A percentile compares a stretch with the other conserved stretches of the same genome.
These are phyloP conservation scores for Sindora glabra DNA, from an alignment of 306 rosid genomes.

Conservation along the genomic window DNA sequence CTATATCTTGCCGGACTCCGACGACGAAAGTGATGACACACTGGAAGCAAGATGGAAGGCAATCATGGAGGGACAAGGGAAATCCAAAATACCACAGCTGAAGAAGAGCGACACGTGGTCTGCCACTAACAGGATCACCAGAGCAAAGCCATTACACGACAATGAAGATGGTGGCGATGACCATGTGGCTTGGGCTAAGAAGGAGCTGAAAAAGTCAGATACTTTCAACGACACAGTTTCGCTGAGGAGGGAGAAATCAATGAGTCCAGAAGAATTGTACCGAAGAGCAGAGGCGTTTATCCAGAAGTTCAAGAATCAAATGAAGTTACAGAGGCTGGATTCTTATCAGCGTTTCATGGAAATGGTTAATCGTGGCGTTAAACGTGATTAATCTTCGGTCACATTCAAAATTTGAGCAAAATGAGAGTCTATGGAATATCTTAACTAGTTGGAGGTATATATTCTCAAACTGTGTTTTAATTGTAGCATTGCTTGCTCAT, in stretches of 20 bases:
- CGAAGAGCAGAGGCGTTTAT: slow-evolving; percentile 63
- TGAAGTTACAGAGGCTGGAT: slow-evolving; percentile 72
- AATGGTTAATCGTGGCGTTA: slow-evolving; percentile 33
- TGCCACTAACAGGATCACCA: slow-evolving; percentile 16
- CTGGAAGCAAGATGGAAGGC: slow-evolving; percentile 46
- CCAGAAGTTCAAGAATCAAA: slow-evolving; percentile 40
- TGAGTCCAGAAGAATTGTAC: slow-evolving; percentile 62
- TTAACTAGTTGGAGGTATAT: slow-evolving; percentile 25
- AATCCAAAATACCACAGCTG: slow-evolving; percentile 10
- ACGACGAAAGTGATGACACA: no score
- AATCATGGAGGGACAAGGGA: slow-evolving; percentile 40
- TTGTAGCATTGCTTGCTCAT: not conserved
- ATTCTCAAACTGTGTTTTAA: not conserved
- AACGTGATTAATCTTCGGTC: slow-evolving; percentile 13
- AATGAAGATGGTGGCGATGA: slow-evolving; percentile 30
- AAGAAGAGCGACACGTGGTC: slow-evolving; percentile 49
- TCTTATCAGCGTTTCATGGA: slow-evolving; percentile 58
- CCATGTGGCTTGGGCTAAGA: slow-evolving; percentile 48
- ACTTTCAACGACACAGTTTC: slow-evolving; percentile 58
- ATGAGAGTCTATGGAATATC: slow-evolving; percentile 4
- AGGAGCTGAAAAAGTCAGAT: slow-evolving; percentile 58
- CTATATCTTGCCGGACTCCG: slow-evolving; percentile 12
- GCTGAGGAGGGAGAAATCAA: slow-evolving; percentile 55
- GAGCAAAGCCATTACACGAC: slow-evolving; percentile 8
- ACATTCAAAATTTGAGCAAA: slow-evolving; percentile 20